These are phyloP conservation scores for Trametopsis cervina DNA, from an alignment of 768 basidiomycete genomes.

Conservation along the genomic window DNA sequence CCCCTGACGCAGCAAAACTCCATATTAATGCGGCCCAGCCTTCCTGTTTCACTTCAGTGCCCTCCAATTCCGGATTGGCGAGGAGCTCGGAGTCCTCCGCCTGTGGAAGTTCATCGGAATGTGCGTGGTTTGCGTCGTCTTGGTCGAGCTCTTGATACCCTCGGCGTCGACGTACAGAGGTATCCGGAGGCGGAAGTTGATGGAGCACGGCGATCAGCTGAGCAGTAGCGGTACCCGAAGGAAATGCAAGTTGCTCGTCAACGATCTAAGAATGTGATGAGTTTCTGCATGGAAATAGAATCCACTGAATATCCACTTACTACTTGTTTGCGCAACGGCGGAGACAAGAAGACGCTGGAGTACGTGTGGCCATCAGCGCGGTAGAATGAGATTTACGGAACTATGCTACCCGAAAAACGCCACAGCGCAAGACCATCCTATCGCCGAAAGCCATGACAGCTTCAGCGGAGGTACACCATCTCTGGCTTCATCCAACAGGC, in stretches of 20 bases:
- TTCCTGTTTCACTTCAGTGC: conserved; percentile 24
- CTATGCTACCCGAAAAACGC: conserved; percentile 89
- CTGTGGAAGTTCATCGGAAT: neutral
- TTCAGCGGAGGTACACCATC: conserved; percentile 76
- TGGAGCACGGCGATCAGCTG: conserved; percentile 92
- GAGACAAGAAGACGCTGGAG: conserved; percentile 85
- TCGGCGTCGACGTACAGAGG: conserved; percentile 42
- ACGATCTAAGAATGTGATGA: conserved; percentile 55
- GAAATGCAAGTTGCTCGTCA: conserved; percentile 90
- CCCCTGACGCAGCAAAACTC: conserved; percentile 73
- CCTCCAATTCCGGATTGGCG: conserved; percentile 12
- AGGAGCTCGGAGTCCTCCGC: conserved; percentile 3
- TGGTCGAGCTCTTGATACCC: conserved; percentile 45
- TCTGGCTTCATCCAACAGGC: conserved; percentile 60
- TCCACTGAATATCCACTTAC: conserved; percentile 36
- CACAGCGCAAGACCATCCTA: conserved; percentile 84
- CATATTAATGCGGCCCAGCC: conserved; percentile 75
- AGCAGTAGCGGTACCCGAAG: conserved; percentile 93
- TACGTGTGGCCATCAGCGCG: conserved; percentile 4
- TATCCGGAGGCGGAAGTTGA: conserved; percentile 59
- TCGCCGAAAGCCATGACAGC: conserved; percentile 64
- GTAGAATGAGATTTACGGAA: neutral
- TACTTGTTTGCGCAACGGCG: conserved; percentile 91
- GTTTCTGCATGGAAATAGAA: neutral
- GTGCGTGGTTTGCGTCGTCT: conserved; percentile 27